Base-by-base conservation (phyloP, 495 filamentous ascomycete species). In the Podospora fimiseda region DNA sequence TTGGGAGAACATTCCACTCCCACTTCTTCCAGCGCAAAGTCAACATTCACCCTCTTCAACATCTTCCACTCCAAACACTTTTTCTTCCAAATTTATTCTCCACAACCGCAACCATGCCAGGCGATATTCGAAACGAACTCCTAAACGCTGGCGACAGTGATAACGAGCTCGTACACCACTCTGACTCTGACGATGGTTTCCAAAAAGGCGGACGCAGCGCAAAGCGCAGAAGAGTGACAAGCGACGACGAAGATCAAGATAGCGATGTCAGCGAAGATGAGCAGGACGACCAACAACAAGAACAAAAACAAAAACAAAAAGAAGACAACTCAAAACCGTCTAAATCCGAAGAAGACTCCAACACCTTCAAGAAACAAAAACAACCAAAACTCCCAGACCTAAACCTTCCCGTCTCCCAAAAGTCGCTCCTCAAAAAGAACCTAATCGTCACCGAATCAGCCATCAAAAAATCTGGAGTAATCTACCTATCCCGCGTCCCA, bases 401-500 rank as follows among this genome's bases (percentile, higher is more conserved):
- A 14, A 64, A 33, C 27, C 5, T 33, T 11, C 27, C 11, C 27
- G 5, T 11, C 27, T 33, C 72, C 19, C n/a, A n/a, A n/a, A 75
- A 76, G 52, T 74, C 80, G 7, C 64, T 84, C 16, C 76, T 68
- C 14, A 79, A 79, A 45, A 83, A 79, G 64, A 82, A 80, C 52
- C 74, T 86, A 48, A 71, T 79, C n/a, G 72, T 70, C 15, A 76
- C 77, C 14, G 79, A 80, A 50, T 70, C 70, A 36, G 79, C 79
- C 8, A 73, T 81, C 45, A 77, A 76, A 38, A 80, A 77, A 58
- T 85, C 86, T 0, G 91, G 91, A 36, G 84, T 96, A 3, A 72
- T 96, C 46, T 97, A 96, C 64, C 74, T 97, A 48, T 94, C 89
- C 2, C 86, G 91, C 40, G 78, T 96, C 19, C 93, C 94, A 18